Evolutionary conservation across 2,329 filamentous ascomycete genomes (phyloP).

Genomic region (Hypomyces perniciosus): DNA sequence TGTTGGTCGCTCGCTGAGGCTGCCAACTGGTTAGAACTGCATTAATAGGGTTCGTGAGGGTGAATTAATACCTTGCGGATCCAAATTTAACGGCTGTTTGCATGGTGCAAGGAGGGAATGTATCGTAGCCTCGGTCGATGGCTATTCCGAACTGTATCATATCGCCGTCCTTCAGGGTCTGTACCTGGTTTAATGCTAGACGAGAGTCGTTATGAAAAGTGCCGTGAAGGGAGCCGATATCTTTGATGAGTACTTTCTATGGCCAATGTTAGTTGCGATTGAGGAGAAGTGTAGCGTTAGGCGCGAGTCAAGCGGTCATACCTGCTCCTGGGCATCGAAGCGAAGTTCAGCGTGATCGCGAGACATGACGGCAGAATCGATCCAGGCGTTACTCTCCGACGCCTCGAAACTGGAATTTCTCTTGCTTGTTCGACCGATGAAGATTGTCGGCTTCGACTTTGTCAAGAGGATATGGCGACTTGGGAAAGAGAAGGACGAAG

Average conservation of each 20-base stretch:
- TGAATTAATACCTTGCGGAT: constrained; percentile 17
- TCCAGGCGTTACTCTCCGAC: constrained; percentile 54
- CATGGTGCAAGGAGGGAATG: constrained; percentile 35
- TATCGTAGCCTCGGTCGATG: constrained; percentile 28
- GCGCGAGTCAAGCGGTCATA: constrained; percentile 21
- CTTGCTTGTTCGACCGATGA: constrained; percentile 42
- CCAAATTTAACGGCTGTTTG: constrained; percentile 27
- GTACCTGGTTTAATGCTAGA: constrained; percentile 15
- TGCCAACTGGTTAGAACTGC: constrained; percentile 17
- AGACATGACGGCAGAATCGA: constrained; percentile 68
- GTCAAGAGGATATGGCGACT: constrained; percentile 28
- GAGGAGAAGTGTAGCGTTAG: not conserved
- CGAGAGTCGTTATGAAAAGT: constrained; percentile 38
- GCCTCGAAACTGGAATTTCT: constrained; percentile 28
- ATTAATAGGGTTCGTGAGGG: not conserved
- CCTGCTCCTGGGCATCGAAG: constrained; percentile 39
- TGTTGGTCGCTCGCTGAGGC: constrained; percentile 22
- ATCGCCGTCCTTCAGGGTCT: constrained; percentile 24
- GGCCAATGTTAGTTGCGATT: constrained; percentile 16
- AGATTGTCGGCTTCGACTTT: constrained; percentile 21
- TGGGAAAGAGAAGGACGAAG: constrained; percentile 17
- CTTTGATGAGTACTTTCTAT: constrained; percentile 40
- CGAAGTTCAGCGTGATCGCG: constrained; percentile 56
- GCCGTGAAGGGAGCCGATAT: constrained; percentile 47
- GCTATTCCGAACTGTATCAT: constrained; percentile 30